These are phyloP conservation scores for Lophiotrema nucula DNA, from an alignment of 495 filamentous ascomycete species.

Conservation along the genomic window DNA sequence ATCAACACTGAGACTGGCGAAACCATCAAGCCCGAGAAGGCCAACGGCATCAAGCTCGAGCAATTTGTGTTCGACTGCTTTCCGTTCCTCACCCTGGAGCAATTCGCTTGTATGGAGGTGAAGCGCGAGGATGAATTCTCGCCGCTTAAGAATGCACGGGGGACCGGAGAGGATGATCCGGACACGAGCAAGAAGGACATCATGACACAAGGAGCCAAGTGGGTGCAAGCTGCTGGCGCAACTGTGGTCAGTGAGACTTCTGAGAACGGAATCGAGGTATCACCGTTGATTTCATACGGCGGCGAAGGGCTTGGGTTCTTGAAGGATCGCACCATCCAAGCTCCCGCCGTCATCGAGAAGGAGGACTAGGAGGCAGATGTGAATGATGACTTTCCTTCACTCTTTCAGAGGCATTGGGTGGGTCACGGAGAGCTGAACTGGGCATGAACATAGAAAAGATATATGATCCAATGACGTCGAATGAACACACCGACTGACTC, in stretches of 20 bases:
- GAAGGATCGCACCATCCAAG: constrained; percentile 70
- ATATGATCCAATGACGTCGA: too few species aligned
- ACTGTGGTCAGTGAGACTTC: constrained; percentile 69
- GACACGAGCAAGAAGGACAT: constrained; percentile 90
- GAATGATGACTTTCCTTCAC: neutral
- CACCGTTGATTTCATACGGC: constrained; percentile 89
- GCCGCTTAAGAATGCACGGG: constrained; percentile 88
- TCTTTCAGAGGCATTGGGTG: neutral
- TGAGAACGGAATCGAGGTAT: constrained; percentile 79
- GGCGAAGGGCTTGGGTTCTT: constrained; percentile 86
- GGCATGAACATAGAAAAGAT: neutral
- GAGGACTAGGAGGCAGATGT: constrained; percentile 50
- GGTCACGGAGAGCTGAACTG: neutral
- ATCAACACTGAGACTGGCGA: constrained; percentile 73
- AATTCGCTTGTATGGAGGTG: constrained; percentile 95
- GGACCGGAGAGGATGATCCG: constrained; percentile 88
- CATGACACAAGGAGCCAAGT: constrained; percentile 80
- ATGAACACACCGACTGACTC: too few species aligned
- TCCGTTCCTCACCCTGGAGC: constrained; percentile 77
- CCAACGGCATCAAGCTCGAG: constrained; percentile 98
- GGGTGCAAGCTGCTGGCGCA: constrained; percentile 76
- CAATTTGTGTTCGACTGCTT: constrained; percentile 99
- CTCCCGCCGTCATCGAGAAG: constrained; percentile 73
- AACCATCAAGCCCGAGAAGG: constrained; percentile 81
- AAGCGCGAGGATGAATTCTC: constrained; percentile 98